Evolutionary conservation across 129 eudicot genomes (phyloP).

Genomic region (Deinandra increscens): DNA sequence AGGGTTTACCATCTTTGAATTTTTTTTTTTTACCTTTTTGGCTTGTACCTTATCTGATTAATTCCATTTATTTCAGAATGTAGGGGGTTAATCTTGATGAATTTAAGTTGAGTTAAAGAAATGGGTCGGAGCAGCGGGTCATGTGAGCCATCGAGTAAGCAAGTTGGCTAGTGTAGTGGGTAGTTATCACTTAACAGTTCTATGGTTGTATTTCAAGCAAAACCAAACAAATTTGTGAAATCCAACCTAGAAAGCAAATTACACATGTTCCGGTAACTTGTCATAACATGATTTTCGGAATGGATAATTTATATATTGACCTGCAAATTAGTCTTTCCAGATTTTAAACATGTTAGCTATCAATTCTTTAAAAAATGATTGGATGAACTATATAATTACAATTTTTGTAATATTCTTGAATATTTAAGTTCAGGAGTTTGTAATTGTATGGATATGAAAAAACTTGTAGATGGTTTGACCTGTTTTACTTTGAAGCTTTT

Average conservation of each 20-base stretch:
- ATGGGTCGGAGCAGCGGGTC: too few relatives aligned
- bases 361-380: not conserved
- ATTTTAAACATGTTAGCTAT: not conserved
- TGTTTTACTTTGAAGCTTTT: not conserved
- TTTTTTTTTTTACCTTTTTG: not conserved
- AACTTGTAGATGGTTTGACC: not conserved
- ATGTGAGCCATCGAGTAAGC: too few relatives aligned
- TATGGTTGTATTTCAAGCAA: too few relatives aligned
- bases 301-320: not conserved
- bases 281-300: not conserved
- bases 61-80: too few relatives aligned
- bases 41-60: not conserved
- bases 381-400: not conserved
- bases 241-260: not conserved
- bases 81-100: too few relatives aligned
- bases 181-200: too few relatives aligned
- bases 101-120: too few relatives aligned
- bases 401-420: too few relatives aligned
- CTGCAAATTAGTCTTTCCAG: not conserved
- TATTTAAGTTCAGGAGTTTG: not conserved
- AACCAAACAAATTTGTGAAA: not conserved
- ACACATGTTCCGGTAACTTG: not conserved
- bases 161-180: too few relatives aligned
- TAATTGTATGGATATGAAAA: not conserved
- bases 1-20: not conserved